phyloP scores from a whole-genome alignment of 805 yeast species.

The Candida easanensis region DNA sequence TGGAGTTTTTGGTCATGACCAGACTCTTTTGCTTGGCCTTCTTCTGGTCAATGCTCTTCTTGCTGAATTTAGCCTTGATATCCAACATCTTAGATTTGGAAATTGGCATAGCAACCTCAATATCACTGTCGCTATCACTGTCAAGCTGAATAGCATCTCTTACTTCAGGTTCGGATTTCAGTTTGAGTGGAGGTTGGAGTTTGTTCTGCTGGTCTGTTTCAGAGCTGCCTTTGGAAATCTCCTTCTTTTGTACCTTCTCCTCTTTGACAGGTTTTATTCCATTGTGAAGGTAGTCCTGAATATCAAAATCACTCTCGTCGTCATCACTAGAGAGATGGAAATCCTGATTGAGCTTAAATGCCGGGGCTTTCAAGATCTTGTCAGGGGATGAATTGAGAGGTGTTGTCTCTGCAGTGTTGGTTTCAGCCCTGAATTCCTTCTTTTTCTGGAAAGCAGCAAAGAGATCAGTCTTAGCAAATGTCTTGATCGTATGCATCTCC shows the following conservation, averaged over 20 bases:
- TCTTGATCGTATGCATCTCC: slow-evolving; percentile 15
- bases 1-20: slow-evolving; percentile 24
- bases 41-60: slow-evolving; percentile 16
- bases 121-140: slow-evolving; percentile 23
- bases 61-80: slow-evolving; percentile 34
- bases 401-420: slow-evolving; percentile 13
- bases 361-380: neutral
- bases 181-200: neutral
- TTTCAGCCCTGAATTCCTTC: slow-evolving; percentile 7
- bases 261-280: neutral
- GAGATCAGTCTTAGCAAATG: slow-evolving; percentile 19
- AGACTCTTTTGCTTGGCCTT: slow-evolving; percentile 13
- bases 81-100: slow-evolving; percentile 36
- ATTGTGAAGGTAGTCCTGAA: slow-evolving; percentile 5
- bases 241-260: neutral
- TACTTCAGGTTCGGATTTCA: slow-evolving; percentile 5
- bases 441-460: slow-evolving; percentile 21
- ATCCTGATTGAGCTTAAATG: neutral
- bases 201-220: neutral
- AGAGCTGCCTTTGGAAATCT: no score
- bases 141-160: slow-evolving; percentile 16
- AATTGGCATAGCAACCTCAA: slow-evolving; percentile 16
- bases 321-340: slow-evolving; percentile 11
- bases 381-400: slow-evolving; percentile 7
- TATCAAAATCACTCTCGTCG: slow-evolving; percentile 16